These are phyloP conservation scores for Citrullus colocynthis DNA, from an alignment of 306 rosid genomes.

Conservation along the genomic window DNA sequence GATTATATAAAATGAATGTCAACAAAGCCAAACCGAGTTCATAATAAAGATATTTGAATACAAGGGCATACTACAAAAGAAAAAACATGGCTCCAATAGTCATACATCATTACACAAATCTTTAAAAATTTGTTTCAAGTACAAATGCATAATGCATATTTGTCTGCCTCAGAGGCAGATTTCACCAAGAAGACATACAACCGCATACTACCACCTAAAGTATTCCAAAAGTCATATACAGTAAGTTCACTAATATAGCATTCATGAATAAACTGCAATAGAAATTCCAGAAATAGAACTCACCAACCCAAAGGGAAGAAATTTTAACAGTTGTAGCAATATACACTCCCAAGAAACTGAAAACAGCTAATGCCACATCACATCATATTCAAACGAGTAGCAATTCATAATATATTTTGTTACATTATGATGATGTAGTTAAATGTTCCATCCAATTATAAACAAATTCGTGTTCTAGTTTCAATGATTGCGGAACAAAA, in stretches of 20 bases:
- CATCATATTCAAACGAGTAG: background rate
- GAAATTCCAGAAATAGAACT: background rate
- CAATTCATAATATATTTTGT: background rate
- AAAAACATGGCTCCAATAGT: background rate
- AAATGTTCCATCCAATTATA: background rate
- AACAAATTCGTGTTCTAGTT: background rate
- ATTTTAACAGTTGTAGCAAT: no score
- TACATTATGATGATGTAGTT: background rate
- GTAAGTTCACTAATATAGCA: background rate
- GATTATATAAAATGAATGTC: background rate
- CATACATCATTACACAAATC: background rate
- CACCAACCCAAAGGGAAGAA: background rate
- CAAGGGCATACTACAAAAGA: background rate
- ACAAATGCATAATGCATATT: background rate
- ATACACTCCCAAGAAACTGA: background rate
- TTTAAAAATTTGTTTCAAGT: background rate
- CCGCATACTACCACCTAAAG: background rate
- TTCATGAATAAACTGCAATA: background rate
- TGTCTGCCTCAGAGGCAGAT: background rate
- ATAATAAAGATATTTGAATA: background rate
- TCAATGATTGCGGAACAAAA: background rate
- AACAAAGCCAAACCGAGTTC: background rate
- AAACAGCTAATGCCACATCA: background rate
- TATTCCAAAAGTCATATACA: background rate
- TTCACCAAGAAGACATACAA: slow-evolving; percentile 22